Percentiles rank a stretch among this genome's conserved stretches.
Conservation (phyloP, 345 rosid species). For the Geranium brycei region DNA sequence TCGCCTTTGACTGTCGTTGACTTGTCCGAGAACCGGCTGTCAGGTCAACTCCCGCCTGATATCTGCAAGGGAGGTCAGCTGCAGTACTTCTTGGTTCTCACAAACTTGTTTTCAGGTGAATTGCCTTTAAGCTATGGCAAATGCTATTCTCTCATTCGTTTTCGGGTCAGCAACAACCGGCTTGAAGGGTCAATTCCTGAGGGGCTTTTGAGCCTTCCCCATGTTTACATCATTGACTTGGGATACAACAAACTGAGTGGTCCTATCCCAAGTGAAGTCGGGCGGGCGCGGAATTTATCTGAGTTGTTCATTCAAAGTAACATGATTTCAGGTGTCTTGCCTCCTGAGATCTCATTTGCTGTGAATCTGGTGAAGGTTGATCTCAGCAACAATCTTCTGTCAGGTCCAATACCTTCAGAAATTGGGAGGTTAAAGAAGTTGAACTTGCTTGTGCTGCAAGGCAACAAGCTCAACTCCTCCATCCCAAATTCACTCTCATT, state of each 20-base stretch:
- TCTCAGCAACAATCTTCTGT: conserved; percentile 44
- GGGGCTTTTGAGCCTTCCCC: conserved; percentile 77
- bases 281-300: conserved; percentile 37
- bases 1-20: conserved; percentile 63
- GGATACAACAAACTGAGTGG: conserved; percentile 48
- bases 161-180: conserved; percentile 56
- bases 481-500: conserved; percentile 58
- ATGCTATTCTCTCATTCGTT: conserved; percentile 45
- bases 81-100: conserved; percentile 51
- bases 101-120: conserved; percentile 60
- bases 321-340: conserved; percentile 53
- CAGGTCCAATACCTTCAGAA: conserved; percentile 45
- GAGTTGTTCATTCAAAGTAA: conserved; percentile 39
- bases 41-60: conserved; percentile 69
- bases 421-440: conserved; percentile 42
- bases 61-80: conserved; percentile 79
- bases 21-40: conserved; percentile 59
- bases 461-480: conserved; percentile 43
- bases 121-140: conserved; percentile 56
- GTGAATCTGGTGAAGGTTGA: conserved; percentile 29
- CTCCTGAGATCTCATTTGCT: conserved; percentile 49
- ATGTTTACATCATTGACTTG: conserved; percentile 48
- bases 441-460: conserved; percentile 47
- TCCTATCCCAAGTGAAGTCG: conserved; percentile 39
- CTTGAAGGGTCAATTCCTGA: conserved; percentile 61